Conservation (phyloP, 2,329 filamentous ascomycete genomes). For the Lasiodiplodia gonubiensis region DNA sequence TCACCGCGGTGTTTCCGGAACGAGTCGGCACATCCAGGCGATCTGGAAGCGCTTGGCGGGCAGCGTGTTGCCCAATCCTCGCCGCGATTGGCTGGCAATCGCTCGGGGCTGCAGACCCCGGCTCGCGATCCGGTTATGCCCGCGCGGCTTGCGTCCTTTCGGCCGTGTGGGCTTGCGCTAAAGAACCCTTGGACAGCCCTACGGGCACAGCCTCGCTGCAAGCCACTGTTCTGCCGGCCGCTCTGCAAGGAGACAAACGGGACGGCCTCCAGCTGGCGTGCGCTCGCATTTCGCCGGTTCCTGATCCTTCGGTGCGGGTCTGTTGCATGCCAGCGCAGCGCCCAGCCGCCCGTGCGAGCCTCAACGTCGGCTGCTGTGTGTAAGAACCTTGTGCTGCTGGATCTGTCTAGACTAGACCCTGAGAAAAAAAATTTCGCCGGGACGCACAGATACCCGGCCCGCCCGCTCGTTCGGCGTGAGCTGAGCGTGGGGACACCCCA, state of each 20-base stretch:
- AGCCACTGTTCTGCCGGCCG: conserved; percentile 3
- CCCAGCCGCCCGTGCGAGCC: conserved; percentile 16
- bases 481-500: conserved; percentile 12
- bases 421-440: conserved; percentile 15
- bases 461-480: conserved; percentile 21
- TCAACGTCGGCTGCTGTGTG: conserved; percentile 4
- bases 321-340: conserved; percentile 20
- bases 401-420: conserved; percentile 19
- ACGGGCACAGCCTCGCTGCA: conserved; percentile 4
- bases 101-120: conserved; percentile 14
- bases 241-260: conserved; percentile 6
- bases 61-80: not conserved
- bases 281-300: conserved; percentile 2
- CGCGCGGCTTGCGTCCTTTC: not conserved
- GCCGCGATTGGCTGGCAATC: not conserved
- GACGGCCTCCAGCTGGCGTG: conserved; percentile 16
- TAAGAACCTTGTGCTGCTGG: conserved; percentile 23
- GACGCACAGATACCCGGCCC: conserved; percentile 20
- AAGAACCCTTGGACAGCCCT: conserved; percentile 2
- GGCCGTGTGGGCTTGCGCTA: not conserved
- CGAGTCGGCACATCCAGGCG: conserved; percentile 6
- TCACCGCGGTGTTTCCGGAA: conserved; percentile 22
- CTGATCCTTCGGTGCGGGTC: conserved; percentile 10
- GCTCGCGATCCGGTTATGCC: not conserved
- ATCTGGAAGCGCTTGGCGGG: conserved; percentile 22